Base-by-base conservation (phyloP, 2,329 filamentous ascomycete species). In the Diaporthe sp. region DNA sequence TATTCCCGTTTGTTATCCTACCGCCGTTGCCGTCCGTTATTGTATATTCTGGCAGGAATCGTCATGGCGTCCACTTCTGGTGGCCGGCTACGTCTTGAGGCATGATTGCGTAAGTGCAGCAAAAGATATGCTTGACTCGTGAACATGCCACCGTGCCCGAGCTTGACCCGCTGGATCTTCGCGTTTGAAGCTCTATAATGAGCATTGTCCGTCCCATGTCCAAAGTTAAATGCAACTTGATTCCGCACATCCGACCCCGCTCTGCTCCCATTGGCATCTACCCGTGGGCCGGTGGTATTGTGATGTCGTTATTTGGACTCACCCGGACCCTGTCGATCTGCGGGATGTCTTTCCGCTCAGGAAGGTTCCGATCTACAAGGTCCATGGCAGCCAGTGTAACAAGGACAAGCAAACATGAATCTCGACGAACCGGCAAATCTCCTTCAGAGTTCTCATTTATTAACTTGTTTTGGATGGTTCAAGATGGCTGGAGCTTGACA, bases 151-250 rank as follows among this genome's bases (percentile, higher is more conserved):
- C 65, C n/a, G 22, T 39, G 44, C 31, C 65, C 65, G n/a, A 28
- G 65, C 65, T 19, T 46, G 65, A 68, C 65, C 65, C 65, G 65
- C 65, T 42, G n/a, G 65, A 68, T 68, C 46, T 51, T n/a, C 65
- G 65, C 65, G 44, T 39, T 28, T 53, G 22, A 39, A 39, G n/a
- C 65, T 68, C 22, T 68, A 39, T 39, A 68, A 51, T 53, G 65
- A 51, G 31, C 28, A 8, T 46, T 39, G 31, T 28, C 65, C 65
- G 65, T 68, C 65, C 65, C 65, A 68, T 68, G 65, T 53, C 65
- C 7, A 68, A 39, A 28, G 65, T 53, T 25, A 68, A 53, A 53
- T 68, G 46, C 46, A 68, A 53, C 46, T 25, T 25, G 46, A 53
- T 68, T 25, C 65, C 65, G 65, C 65, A 51, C 46, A 53, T 34